Percentiles rank a stretch among this genome's conserved stretches.
phyloP scores from a whole-genome alignment of 2,329 filamentous ascomycete species.

The Aspergillus fumigatus region DNA sequence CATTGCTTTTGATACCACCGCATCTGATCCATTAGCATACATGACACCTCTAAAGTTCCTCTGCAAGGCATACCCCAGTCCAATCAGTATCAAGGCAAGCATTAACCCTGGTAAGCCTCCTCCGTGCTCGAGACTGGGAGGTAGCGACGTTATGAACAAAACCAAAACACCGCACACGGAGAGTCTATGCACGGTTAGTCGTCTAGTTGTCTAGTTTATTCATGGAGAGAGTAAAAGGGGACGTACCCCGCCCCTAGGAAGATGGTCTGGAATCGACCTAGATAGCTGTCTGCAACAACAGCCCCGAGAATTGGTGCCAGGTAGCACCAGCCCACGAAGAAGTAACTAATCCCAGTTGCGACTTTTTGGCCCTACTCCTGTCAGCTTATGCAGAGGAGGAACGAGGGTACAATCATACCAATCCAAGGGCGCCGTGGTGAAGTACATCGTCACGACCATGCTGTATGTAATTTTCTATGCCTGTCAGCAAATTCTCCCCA shows the following conservation, averaged over 20 bases:
- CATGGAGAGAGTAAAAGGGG: neutral
- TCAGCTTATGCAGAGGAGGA: neutral
- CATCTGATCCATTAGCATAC: neutral
- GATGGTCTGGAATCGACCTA: conserved; percentile 4
- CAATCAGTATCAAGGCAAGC: neutral
- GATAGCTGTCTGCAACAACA: conserved; percentile 1
- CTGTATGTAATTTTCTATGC: neutral
- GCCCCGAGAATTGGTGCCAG: neutral
- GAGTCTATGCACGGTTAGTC: neutral
- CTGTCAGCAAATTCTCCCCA: neutral
- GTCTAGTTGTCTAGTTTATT: neutral
- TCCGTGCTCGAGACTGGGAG: conserved; percentile 1
- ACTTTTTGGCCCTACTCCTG: neutral
- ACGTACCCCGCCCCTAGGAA: neutral
- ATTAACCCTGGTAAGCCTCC: neutral
- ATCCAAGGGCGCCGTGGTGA: neutral
- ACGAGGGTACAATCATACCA: neutral
- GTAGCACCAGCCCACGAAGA: conserved; percentile 1
- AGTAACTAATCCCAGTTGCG: neutral
- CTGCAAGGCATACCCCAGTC: neutral
- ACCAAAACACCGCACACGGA: neutral
- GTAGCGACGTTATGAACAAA: conserved; percentile 1
- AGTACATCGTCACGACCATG: neutral
- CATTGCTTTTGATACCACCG: conserved; percentile 1
- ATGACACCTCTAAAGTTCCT: too few relatives aligned